Evolutionary conservation across 2,329 filamentous ascomycete genomes (phyloP), one percentile per base, ranked within the genome.

Genomic region (Fusarium verticillioides): DNA sequence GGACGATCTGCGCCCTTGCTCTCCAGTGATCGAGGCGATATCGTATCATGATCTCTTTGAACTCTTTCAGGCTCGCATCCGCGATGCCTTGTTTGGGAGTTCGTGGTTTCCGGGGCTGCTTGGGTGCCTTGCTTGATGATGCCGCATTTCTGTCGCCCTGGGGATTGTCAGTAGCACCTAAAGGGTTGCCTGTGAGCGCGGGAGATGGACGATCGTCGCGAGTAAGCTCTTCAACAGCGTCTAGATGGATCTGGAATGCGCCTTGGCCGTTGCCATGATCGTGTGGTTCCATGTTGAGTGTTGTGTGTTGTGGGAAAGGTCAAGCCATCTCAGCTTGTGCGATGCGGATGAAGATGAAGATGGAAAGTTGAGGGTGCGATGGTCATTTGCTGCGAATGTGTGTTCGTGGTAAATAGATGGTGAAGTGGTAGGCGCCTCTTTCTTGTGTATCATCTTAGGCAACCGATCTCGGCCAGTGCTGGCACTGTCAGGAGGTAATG

Each of bases 21-120:
- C 57, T 66, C 69, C 72, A 77, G 26, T 67, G 58, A 39, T 78
- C 75, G 10, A 77, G 53, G 11, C 62, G 69, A 53, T 58, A 57
- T 19, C 42, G 46, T 13, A 78, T 57, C 63, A 77, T 63, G 13
- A 73, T 34, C 50, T 78, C 76, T 28, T 63, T 72, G 44, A 74
- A 67, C 6, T 75, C 67, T 19, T 66, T 69, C 4, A 50, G 30
- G 13, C 58, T 60, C 9, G 42, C 23, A n/a, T 21, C 13, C 21
- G n/a, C 9, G 4, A 39, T 36, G 7, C 32, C 43, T 39, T 44
- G 15, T 23, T 36, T 64, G 30, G 40, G 30, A 7, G 19, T 28
- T 15, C 44, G n/a, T 18, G 60, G 7, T 62, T 56, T 60, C 10
- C 50, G 63, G 8, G 34, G 30, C 60, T 47, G 58, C 49, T 58